Percentiles rank a stretch among this genome's conserved stretches.
Evolutionary conservation across 2,329 filamentous ascomycete genomes (phyloP).

Genomic region (Coniella lustricola): DNA sequence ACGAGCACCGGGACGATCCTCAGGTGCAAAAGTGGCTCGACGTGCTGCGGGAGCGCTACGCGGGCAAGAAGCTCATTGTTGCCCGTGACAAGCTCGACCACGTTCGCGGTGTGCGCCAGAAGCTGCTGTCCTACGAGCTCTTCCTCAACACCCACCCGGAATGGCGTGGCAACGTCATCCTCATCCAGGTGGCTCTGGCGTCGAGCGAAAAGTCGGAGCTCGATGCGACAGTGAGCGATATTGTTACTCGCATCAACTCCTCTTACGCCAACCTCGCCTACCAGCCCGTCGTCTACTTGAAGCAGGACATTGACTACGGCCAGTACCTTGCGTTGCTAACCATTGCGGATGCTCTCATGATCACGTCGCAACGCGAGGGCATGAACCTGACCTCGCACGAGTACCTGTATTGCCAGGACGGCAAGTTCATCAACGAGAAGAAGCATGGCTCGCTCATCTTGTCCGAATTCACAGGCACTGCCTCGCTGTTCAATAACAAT

Average conservation of each 20-base stretch:
- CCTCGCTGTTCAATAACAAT: conserved; percentile 73
- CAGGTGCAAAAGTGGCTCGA: conserved; percentile 74
- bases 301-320: conserved; percentile 87
- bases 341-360: conserved; percentile 86
- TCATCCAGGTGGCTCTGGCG: conserved; percentile 91
- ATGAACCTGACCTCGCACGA: conserved; percentile 98
- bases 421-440: conserved; percentile 59
- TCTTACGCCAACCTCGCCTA: conserved; percentile 85
- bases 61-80: conserved; percentile 84
- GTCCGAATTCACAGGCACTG: conserved; percentile 90
- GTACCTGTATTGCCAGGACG: conserved; percentile 89
- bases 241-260: conserved; percentile 90
- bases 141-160: conserved; percentile 92
- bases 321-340: conserved; percentile 90
- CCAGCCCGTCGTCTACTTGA: conserved; percentile 86
- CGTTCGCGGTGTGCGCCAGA: conserved; percentile 87
- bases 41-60: conserved; percentile 75
- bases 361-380: conserved; percentile 89
- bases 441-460: conserved; percentile 85
- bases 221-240: conserved; percentile 82
- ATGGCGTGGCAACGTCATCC: conserved; percentile 78
- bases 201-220: conserved; percentile 83
- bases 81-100: conserved; percentile 91
- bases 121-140: conserved; percentile 83
- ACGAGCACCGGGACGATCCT: conserved; percentile 60